A percentile compares a stretch with the other conserved stretches of the same genome.
These are phyloP conservation scores for Ascomycota sp. DNA, from an alignment of 2,329 filamentous ascomycete species.

Conservation along the genomic window DNA sequence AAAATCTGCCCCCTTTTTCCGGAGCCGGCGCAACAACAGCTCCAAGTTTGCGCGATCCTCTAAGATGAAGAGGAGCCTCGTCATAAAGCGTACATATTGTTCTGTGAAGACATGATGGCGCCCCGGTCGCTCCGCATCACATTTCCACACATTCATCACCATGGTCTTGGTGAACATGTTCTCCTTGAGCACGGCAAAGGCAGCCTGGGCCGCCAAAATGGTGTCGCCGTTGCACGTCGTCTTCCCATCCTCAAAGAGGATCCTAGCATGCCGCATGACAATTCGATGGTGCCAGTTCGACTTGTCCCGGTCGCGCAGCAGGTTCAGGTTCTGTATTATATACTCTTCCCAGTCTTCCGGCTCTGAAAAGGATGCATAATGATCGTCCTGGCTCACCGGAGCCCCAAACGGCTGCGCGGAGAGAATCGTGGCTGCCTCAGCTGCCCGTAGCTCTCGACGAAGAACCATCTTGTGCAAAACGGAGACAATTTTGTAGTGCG, in stretches of 20 bases:
- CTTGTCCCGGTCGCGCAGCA: slow-evolving; percentile 55
- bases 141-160: slow-evolving; percentile 88
- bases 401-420: slow-evolving; percentile 33
- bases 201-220: slow-evolving; percentile 50
- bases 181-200: slow-evolving; percentile 55
- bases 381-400: slow-evolving; percentile 11
- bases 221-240: slow-evolving; percentile 19
- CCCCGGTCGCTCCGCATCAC: slow-evolving; percentile 64
- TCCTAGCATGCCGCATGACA: slow-evolving; percentile 48
- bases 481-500: slow-evolving; percentile 78
- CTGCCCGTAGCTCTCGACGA: slow-evolving; percentile 23
- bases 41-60: slow-evolving; percentile 61
- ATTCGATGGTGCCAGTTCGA: slow-evolving; percentile 92
- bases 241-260: slow-evolving; percentile 27
- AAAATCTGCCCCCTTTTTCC: slow-evolving; percentile 62
- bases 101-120: slow-evolving; percentile 85
- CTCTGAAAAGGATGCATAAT: slow-evolving; percentile 14
- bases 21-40: slow-evolving; percentile 54
- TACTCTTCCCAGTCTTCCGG: slow-evolving; percentile 40
- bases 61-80: slow-evolving; percentile 51
- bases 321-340: slow-evolving; percentile 28
- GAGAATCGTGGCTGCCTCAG: slow-evolving; percentile 29
- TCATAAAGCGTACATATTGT: slow-evolving; percentile 68
- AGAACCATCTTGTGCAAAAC: slow-evolving; percentile 64
- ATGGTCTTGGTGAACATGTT: slow-evolving; percentile 81